phyloP scores from a whole-genome alignment of 768 basidiomycete genomes.

The Paxillus involutus region DNA sequence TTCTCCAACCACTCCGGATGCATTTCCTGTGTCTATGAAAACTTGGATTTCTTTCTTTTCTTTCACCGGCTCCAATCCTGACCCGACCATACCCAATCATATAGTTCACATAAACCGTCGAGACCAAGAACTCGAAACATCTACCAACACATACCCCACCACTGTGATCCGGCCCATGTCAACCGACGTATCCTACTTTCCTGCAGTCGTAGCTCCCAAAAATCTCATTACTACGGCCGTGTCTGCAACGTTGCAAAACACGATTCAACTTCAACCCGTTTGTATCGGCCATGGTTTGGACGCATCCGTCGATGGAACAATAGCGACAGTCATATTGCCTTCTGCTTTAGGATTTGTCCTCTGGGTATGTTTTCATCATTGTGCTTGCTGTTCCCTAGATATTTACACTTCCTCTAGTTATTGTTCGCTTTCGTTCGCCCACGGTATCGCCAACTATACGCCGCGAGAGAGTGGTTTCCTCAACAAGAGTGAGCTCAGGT shows the following conservation, averaged over 20 bases:
- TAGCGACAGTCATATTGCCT: conserved; percentile 59
- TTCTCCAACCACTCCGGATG: conserved; percentile 56
- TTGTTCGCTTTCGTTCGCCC: conserved; percentile 69
- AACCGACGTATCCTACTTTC: conserved; percentile 5
- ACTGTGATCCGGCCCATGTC: conserved; percentile 37
- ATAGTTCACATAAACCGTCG: conserved; percentile 4
- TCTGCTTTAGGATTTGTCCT: conserved; percentile 59
- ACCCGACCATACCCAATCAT: background rate
- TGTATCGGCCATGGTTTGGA: conserved; percentile 71
- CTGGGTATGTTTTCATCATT: conserved; percentile 53
- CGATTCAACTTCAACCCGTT: conserved; percentile 33
- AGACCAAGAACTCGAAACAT: conserved; percentile 12
- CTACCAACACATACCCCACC: conserved; percentile 29
- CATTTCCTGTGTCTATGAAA: conserved; percentile 34
- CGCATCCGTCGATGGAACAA: conserved; percentile 57
- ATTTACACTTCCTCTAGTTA: conserved; percentile 38
- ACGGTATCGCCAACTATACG: conserved; percentile 71
- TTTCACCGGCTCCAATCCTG: background rate
- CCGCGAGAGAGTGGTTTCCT: conserved; percentile 75
- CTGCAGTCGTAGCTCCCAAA: background rate
- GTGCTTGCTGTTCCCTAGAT: background rate
- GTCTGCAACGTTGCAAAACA: background rate
- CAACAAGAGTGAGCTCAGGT: conserved; percentile 55
- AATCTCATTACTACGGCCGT: conserved; percentile 5
- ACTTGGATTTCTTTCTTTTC: background rate